Evolutionary conservation across 75 land plant genomes (phyloP), one percentile per base, ranked within the genome.

Genomic region (Cryptomeria japonica): DNA sequence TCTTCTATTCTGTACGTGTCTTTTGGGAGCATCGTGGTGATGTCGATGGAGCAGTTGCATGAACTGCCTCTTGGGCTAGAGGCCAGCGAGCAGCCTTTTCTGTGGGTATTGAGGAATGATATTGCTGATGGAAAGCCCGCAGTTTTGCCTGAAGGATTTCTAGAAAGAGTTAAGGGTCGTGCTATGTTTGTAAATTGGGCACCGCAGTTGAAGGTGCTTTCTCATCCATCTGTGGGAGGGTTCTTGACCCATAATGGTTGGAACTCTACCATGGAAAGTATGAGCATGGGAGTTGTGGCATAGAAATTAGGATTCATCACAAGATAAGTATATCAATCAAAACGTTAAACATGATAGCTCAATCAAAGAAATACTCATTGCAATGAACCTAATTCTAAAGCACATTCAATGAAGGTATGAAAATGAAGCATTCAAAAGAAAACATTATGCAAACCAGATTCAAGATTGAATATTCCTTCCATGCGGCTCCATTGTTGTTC

Each of bases 211-310:
- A 41, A 88, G 47, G 88, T 88, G 22, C 70, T 88, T 22, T 32
- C 87, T 9, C 88, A 88, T 84, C 88, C 73, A 8, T 78, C 90
- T 28, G 58, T 87, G 16, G 88, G 83, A 7, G 89, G 88, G 8
- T 89, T 89, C 36, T 32, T 89, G 37, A 89, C 89, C 10, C 90
- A 89, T 34, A 42, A 83, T 36, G 90, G 90, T 3, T 89, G 90
- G 90, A 89, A 89, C 42, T 89, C 90, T 31, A 79, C 84, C 25
- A 34, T 89, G n/a, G 90, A 89, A 68, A 87, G 90, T 77, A 58
- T 89, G 18, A 44, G 88, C n/a, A 86, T 76, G 80, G 90, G 90
- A 15, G 90, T 89, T 5, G n/a, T n/a, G n/a, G n/a, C n/a, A n/a
- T n/a, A n/a, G n/a, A n/a, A n/a, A n/a, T n/a, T n/a, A n/a, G n/a